Percentiles rank a stretch among this genome's conserved stretches.
Conservation (phyloP, 2,329 filamentous ascomycete species). For the Xylariaceae sp. region DNA sequence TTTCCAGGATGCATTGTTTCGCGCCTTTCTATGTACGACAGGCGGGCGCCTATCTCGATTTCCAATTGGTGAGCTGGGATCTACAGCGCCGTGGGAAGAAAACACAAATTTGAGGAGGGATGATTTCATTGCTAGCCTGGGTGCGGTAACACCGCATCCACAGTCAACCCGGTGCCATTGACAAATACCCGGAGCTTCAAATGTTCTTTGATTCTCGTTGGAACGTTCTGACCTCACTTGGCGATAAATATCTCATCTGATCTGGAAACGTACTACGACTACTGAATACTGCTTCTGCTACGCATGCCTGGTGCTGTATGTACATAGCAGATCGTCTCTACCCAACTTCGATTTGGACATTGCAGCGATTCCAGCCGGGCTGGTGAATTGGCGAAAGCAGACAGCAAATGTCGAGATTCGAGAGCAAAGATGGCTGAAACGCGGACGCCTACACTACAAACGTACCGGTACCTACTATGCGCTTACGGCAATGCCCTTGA, state of each 20-base stretch:
- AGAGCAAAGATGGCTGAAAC: not conserved
- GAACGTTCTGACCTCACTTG: not conserved
- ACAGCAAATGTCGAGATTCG: not conserved
- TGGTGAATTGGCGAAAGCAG: not conserved
- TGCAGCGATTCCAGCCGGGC: no score
- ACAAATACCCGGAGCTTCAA: not conserved
- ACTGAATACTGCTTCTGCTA: no score
- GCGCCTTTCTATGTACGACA: not conserved
- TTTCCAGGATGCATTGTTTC: not conserved
- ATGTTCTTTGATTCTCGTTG: not conserved
- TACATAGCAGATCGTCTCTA: no score
- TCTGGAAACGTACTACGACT: no score
- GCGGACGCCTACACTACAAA: not conserved
- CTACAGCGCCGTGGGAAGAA: not conserved
- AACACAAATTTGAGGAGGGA: not conserved
- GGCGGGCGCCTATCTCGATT: not conserved
- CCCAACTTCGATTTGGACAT: no score
- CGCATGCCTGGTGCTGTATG: not conserved
- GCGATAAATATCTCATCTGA: not conserved
- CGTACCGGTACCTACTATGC: no score
- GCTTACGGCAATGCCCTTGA: not conserved
- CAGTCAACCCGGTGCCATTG: not conserved
- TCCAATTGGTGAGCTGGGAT: not conserved
- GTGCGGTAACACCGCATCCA: conserved; percentile 6
- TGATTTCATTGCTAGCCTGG: not conserved